Percentiles rank a stretch among this genome's conserved stretches.
phyloP scores from a whole-genome alignment of 495 filamentous ascomycete species.

The Penicillium roqueforti region DNA sequence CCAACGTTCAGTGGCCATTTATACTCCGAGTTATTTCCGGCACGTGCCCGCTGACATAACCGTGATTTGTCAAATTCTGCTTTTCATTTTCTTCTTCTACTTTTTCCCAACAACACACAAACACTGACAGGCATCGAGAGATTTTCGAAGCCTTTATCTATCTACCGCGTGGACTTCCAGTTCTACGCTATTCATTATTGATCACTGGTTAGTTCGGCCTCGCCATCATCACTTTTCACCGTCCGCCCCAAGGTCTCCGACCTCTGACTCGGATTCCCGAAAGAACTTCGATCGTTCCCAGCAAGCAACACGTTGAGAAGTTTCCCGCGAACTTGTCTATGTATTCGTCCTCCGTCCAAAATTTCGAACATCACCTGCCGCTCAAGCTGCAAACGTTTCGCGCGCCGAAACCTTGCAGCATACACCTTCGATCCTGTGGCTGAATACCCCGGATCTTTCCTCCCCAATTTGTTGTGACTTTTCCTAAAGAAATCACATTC shows the following conservation, averaged over 20 bases:
- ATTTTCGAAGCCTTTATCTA: slow-evolving; percentile 16
- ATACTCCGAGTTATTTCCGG: slow-evolving; percentile 8
- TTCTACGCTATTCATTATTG: slow-evolving; percentile 6
- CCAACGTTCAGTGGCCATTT: neutral
- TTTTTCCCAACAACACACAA: slow-evolving; percentile 12
- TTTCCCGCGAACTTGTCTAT: slow-evolving; percentile 58
- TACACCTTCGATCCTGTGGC: slow-evolving; percentile 79
- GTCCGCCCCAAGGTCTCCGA: slow-evolving; percentile 20
- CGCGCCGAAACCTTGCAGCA: slow-evolving; percentile 83
- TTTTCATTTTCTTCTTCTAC: slow-evolving; percentile 12
- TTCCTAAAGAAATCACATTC: slow-evolving; percentile 19
- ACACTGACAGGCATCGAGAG: slow-evolving; percentile 16
- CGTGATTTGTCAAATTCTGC: slow-evolving; percentile 16
- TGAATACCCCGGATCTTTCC: slow-evolving; percentile 48
- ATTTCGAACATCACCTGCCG: slow-evolving; percentile 78
- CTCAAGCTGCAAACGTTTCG: slow-evolving; percentile 92
- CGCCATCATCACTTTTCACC: slow-evolving; percentile 27
- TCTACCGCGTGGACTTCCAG: slow-evolving; percentile 21
- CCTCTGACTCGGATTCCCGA: slow-evolving; percentile 31
- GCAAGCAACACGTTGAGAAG: slow-evolving; percentile 33
- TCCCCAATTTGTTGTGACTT: slow-evolving; percentile 25
- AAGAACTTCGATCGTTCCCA: slow-evolving; percentile 39
- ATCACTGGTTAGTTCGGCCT: slow-evolving; percentile 13
- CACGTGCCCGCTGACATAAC: slow-evolving; percentile 28
- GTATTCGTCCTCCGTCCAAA: slow-evolving; percentile 75